Evolutionary conservation across 805 yeast species (phyloP).

Genomic region (Yarrowia bubula): DNA sequence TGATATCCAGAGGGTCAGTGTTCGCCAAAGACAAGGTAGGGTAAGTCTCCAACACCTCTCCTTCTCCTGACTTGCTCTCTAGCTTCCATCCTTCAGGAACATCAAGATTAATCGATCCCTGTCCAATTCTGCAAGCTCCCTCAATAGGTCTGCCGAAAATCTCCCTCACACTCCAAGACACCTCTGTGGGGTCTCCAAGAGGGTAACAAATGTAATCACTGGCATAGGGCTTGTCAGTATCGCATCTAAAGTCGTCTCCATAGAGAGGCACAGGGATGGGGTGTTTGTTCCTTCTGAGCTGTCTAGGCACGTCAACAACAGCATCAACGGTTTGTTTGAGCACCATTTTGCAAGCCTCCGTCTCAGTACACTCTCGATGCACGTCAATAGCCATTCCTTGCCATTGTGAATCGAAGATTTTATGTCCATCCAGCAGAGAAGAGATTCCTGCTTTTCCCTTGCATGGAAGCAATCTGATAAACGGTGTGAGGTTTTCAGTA

Average conservation of each 20-base stretch:
- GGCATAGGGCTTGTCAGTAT: conserved; percentile 51
- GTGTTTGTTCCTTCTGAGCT: conserved; percentile 57
- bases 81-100: conserved; percentile 29
- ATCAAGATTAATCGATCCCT: conserved; percentile 42
- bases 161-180: conserved; percentile 54
- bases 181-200: conserved; percentile 49
- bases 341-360: conserved; percentile 27
- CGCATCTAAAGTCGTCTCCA: conserved; percentile 72
- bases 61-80: conserved; percentile 11
- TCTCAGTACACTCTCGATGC: conserved; percentile 48
- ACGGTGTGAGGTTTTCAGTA: conserved; percentile 94
- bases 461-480: conserved; percentile 83
- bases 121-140: conserved; percentile 61
- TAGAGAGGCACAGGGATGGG: conserved; percentile 81
- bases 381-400: conserved; percentile 89
- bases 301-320: conserved; percentile 67
- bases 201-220: conserved; percentile 80
- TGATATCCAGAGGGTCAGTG: conserved; percentile 24
- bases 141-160: conserved; percentile 67
- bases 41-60: conserved; percentile 7
- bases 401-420: conserved; percentile 84
- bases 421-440: conserved; percentile 83
- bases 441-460: conserved; percentile 88
- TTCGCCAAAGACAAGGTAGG: conserved; percentile 9
- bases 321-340: conserved; percentile 68